Base-by-base conservation (phyloP, 2,329 filamentous ascomycete genomes). In the Aureobasidium namibiae region DNA sequence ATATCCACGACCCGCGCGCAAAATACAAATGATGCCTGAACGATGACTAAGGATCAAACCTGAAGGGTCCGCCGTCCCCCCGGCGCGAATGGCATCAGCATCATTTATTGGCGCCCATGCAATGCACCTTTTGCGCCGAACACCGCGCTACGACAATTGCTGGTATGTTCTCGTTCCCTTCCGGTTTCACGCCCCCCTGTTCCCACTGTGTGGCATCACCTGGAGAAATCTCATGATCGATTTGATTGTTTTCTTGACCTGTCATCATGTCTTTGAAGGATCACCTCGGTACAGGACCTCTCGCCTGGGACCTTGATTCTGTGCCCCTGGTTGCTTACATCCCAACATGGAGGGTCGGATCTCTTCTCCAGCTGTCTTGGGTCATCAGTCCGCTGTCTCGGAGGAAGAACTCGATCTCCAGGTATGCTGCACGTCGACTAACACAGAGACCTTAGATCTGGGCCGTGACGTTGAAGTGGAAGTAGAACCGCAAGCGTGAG, bases 61-160 rank as follows among this genome's bases (percentile, higher is more conserved):
- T 14, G 49, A 33, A 42, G 24, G 24, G 36, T 53, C 8, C 24
- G 36, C 49, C 49, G 36, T 41, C 23, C 16, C 36, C 36, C 49
- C 36, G 36, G 24, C 16, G 49, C n/a, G n/a, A 10, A 31, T 21
- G n/a, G 16, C 21, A 33, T 9, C n/a, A 31, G 16, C 4, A 38
- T 52, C n/a, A 36, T 41, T 26, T 16, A 24, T n/a, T 42, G 48
- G 34, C 33, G 24, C 24, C 31, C 38, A 53, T 53, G 50, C 50
- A 53, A 53, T 53, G 50, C 50, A 53, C n/a, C 36, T 31, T 13
- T 42, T 31, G 50, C 50, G 50, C 50, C 24, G n/a, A 42, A 33
- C 23, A 8, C n/a, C 11, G n/a, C 50, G 50, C 50, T 42, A 31
- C 36, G 24, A 42, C 34, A 42, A 21, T 16, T 33, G 11, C 38